Percentiles rank a stretch among this genome's conserved stretches.
phyloP scores from a whole-genome alignment of 306 rosid species.

The Dryas drummondii region DNA sequence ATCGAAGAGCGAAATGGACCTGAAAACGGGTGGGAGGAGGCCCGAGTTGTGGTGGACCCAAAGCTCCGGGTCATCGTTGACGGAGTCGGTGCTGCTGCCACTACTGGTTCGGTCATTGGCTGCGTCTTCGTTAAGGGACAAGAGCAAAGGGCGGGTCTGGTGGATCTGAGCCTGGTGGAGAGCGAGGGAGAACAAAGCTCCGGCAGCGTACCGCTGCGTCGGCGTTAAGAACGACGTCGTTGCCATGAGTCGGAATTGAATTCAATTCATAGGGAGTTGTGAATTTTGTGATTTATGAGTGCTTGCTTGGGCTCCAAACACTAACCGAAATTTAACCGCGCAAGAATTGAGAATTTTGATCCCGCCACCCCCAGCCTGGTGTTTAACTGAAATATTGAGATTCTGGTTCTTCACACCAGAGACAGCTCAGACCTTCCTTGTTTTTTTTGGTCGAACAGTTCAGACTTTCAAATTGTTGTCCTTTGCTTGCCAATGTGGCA shows the following conservation, averaged over 20 bases:
- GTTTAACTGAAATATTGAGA: not conserved
- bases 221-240: constrained; percentile 54
- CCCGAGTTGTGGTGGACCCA: constrained; percentile 65
- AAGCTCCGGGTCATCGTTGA: constrained; percentile 64
- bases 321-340: not conserved
- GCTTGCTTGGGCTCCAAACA: not conserved
- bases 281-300: not conserved
- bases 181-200: constrained; percentile 64
- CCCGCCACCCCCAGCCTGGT: too few species aligned
- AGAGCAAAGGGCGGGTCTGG: constrained; percentile 48
- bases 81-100: constrained; percentile 57
- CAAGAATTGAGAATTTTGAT: not conserved
- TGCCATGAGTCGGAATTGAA: constrained; percentile 24
- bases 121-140: constrained; percentile 19
- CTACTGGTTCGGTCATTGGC: constrained; percentile 43
- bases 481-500: constrained; percentile 1
- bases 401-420: not conserved
- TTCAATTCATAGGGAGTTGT: not conserved
- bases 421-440: not conserved
- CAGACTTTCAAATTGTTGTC: too few species aligned
- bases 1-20: constrained; percentile 30
- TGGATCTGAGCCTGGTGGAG: constrained; percentile 69
- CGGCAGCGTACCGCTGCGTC: constrained; percentile 76
- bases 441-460: too few species aligned
- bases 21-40: constrained; percentile 69